These are phyloP conservation scores for Atractiella rhizophila DNA, from an alignment of 768 basidiomycete genomes.

Conservation along the genomic window DNA sequence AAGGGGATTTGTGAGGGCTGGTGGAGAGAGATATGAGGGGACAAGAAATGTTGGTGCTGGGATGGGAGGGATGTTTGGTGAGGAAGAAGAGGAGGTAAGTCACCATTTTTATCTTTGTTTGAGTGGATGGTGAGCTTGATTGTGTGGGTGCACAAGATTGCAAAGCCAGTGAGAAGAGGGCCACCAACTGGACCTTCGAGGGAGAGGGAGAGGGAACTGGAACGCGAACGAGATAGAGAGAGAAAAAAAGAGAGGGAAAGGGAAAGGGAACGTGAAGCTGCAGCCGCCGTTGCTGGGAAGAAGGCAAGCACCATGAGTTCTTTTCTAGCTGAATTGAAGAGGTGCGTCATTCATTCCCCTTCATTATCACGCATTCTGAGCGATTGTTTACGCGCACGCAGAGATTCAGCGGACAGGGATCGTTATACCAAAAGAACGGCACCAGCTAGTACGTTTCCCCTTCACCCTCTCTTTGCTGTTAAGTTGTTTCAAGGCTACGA, in stretches of 20 bases:
- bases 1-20: conserved; percentile 36
- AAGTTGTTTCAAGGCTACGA: conserved; percentile 2
- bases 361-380: neutral
- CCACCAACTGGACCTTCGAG: neutral
- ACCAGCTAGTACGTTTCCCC: no score
- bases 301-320: conserved; percentile 90
- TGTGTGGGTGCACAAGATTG: conserved; percentile 1
- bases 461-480: neutral
- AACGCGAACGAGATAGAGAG: conserved; percentile 7
- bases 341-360: conserved; percentile 25
- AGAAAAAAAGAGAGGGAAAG: conserved; percentile 9
- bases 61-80: no score
- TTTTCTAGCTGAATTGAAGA: conserved; percentile 89
- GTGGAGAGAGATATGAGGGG: conserved; percentile 31
- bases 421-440: conserved; percentile 36
- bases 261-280: neutral
- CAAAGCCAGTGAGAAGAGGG: conserved; percentile 5
- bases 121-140: no score
- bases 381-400: conserved; percentile 20
- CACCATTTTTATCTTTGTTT: no score
- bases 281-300: conserved; percentile 23
- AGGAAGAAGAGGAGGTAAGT: no score
- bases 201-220: neutral
- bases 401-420: conserved; percentile 80
- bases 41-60: no score